These are phyloP conservation scores for Panicum virgatum DNA, from an alignment of 202 grass and related monocot species.

Conservation along the genomic window DNA sequence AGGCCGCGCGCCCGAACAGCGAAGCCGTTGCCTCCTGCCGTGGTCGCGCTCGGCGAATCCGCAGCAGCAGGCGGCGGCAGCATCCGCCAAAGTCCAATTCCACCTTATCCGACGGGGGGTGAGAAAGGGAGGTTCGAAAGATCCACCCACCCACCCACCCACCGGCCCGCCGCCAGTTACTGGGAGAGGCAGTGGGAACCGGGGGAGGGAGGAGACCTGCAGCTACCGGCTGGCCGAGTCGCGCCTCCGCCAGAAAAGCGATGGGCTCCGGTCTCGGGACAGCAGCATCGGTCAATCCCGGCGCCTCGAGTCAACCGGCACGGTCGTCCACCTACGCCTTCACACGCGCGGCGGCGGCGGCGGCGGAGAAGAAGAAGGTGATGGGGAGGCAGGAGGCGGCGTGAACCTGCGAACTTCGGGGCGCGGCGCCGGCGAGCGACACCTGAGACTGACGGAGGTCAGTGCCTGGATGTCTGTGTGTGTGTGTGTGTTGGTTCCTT, in stretches of 20 bases:
- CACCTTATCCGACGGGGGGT: slow-evolving; percentile 24
- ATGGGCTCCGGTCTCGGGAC: slow-evolving; percentile 21
- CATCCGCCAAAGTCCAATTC: background rate
- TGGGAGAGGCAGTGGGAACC: background rate
- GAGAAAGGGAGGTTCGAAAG: slow-evolving; percentile 19
- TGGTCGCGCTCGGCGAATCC: background rate
- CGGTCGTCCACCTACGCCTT: slow-evolving; percentile 32
- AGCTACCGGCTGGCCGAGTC: background rate
- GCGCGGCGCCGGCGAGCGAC: background rate
- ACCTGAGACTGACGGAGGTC: background rate
- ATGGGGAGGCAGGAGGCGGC: background rate
- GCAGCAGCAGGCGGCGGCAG: background rate
- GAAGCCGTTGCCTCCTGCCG: background rate
- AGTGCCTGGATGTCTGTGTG: rapidly evolving
- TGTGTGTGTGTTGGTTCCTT: background rate
- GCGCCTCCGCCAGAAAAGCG: slow-evolving; percentile 4
- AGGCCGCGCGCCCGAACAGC: background rate
- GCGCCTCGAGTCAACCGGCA: slow-evolving; percentile 31
- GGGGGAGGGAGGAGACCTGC: background rate
- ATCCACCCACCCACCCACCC: slow-evolving; percentile 49
- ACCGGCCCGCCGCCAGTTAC: background rate
- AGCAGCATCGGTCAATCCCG: slow-evolving; percentile 26
- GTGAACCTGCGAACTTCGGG: slow-evolving; percentile 9
- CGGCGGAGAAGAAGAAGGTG: background rate
- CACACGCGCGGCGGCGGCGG: background rate